phyloP scores from a whole-genome alignment of 202 grass and related monocot species.

The Bolboschoenoplectus hybrid region DNA sequence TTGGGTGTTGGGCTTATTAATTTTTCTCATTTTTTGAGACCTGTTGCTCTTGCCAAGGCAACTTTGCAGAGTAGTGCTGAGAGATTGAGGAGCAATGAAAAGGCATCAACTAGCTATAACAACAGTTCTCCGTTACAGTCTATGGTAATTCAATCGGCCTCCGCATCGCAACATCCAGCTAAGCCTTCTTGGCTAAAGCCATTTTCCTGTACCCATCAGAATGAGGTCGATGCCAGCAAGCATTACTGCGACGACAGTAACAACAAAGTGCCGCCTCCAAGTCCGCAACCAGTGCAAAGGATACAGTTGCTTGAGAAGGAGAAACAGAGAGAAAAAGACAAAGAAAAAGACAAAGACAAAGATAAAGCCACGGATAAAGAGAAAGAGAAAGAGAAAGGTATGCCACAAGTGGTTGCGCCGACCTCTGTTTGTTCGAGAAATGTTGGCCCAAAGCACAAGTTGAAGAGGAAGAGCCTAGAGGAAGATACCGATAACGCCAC shows the following conservation, averaged over 20 bases:
- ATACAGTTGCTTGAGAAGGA: constrained; percentile 11
- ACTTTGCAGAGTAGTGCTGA: constrained; percentile 57
- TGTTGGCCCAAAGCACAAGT: constrained; percentile 47
- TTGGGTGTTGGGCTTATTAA: constrained; percentile 49
- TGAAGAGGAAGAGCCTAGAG: constrained; percentile 57
- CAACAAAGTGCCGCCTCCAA: neutral
- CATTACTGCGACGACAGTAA: constrained; percentile 10
- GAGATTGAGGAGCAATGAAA: constrained; percentile 60
- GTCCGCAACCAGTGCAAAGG: neutral
- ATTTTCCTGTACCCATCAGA: constrained; percentile 24
- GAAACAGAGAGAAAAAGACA: constrained; percentile 18
- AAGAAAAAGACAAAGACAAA: constrained; percentile 41
- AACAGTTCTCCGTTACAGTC: constrained; percentile 27
- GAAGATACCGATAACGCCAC: constrained; percentile 45
- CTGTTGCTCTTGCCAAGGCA: constrained; percentile 43
- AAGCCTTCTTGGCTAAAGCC: constrained; percentile 32
- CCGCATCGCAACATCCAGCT: constrained; percentile 36
- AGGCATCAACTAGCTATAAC: constrained; percentile 42
- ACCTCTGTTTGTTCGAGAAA: constrained; percentile 71
- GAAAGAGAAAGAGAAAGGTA: constrained; percentile 41
- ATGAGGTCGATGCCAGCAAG: constrained; percentile 40
- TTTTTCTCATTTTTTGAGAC: constrained; percentile 72
- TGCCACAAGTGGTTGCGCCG: neutral
- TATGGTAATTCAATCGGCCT: constrained; percentile 35
- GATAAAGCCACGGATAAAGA: too few species aligned